phyloP scores from a whole-genome alignment of 2,329 filamentous ascomycete species.

The Zymoseptoria brevis region DNA sequence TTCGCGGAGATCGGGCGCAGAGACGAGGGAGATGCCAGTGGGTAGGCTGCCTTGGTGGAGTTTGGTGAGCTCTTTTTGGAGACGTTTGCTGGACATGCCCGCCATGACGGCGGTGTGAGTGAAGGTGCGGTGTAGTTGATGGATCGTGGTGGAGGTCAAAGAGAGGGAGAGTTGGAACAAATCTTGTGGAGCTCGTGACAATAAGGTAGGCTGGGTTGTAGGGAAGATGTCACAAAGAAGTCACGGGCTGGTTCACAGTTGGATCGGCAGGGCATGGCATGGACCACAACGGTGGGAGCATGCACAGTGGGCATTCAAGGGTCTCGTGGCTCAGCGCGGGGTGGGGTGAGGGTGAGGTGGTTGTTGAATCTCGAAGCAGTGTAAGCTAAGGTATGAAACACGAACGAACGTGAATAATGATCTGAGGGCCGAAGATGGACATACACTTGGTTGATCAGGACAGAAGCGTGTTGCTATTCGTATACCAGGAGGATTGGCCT shows the following conservation, averaged over 20 bases:
- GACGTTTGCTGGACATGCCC: slow-evolving; percentile 31
- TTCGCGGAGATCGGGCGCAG: slow-evolving; percentile 73
- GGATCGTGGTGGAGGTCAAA: neutral
- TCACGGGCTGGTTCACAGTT: neutral
- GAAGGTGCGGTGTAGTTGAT: neutral
- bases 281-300: neutral
- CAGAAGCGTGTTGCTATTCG: neutral
- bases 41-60: slow-evolving; percentile 49
- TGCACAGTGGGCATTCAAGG: neutral
- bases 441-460: neutral
- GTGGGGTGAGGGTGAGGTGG: too few species aligned
- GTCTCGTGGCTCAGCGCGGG: neutral
- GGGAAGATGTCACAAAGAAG: too few species aligned
- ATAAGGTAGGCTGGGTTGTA: neutral
- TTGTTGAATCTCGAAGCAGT: neutral
- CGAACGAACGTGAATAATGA: neutral
- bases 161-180: neutral
- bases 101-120: slow-evolving; percentile 20
- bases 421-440: neutral
- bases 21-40: slow-evolving; percentile 67
- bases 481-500: too few species aligned
- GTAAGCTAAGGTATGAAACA: neutral
- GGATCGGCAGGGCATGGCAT: neutral
- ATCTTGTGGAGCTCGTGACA: neutral
- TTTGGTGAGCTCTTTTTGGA: slow-evolving; percentile 50